Conservation (phyloP, 2,329 filamentous ascomycete species). For the Colletotrichum somersetense region DNA sequence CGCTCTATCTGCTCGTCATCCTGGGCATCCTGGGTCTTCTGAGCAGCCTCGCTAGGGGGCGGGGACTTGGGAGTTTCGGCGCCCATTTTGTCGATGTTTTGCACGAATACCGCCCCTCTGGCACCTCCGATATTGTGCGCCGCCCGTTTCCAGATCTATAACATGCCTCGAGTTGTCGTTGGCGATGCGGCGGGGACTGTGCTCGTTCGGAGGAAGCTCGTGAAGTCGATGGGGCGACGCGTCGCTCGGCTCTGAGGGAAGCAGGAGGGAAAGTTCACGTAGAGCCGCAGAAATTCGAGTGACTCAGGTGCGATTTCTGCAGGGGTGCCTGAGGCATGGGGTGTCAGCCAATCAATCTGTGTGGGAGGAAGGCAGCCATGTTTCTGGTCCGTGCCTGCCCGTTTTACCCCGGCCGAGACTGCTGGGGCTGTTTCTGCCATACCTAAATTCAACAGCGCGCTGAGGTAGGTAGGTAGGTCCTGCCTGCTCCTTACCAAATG, state of each 20-base stretch:
- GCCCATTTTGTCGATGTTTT: constrained; percentile 38
- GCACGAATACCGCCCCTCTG: constrained; percentile 33
- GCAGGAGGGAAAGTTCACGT: constrained; percentile 43
- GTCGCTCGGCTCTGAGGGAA: constrained; percentile 39
- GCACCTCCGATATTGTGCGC: constrained; percentile 38
- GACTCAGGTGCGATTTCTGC: constrained; percentile 42
- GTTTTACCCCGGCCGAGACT: constrained; percentile 32
- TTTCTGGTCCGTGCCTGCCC: constrained; percentile 31
- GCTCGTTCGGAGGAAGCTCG: constrained; percentile 34
- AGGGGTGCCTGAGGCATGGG: constrained; percentile 40
- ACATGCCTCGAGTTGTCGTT: constrained; percentile 36
- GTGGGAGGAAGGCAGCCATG: constrained; percentile 16
- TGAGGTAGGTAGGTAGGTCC: neutral
- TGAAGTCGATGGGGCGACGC: constrained; percentile 40
- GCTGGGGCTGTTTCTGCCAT: constrained; percentile 27
- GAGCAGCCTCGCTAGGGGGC: constrained; percentile 54
- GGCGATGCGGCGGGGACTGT: constrained; percentile 26
- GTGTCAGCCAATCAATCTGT: constrained; percentile 33
- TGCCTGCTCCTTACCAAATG: neutral
- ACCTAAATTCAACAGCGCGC: constrained; percentile 28
- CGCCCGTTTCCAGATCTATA: constrained; percentile 31
- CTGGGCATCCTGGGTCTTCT: constrained; percentile 59
- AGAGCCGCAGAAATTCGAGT: constrained; percentile 42
- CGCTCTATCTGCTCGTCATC: constrained; percentile 63
- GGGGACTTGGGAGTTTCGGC: constrained; percentile 42